Evolutionary conservation across 2,329 filamentous ascomycete species (phyloP).

Genomic region (Bertia moriformis): DNA sequence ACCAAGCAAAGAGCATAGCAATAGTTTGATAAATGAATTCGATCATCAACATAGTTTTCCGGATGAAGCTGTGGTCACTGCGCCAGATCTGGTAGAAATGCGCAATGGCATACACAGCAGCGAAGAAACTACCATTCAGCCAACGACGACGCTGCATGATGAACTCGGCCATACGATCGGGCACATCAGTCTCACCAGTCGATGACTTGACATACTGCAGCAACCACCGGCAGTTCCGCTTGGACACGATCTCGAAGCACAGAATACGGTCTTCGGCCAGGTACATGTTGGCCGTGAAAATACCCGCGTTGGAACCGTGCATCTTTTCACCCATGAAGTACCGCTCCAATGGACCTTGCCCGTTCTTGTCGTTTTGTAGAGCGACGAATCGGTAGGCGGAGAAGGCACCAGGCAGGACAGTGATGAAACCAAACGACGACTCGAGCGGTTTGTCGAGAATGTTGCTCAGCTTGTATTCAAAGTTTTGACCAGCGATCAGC

Average conservation of each 20-base stretch:
- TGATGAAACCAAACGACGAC: constrained; percentile 94
- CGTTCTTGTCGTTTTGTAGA: constrained; percentile 90
- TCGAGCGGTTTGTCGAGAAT: constrained; percentile 96
- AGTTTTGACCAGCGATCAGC: constrained; percentile 89
- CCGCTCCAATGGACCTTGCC: constrained; percentile 81
- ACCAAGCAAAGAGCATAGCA: constrained; percentile 98
- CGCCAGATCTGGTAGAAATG: constrained; percentile 96
- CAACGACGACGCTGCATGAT: constrained; percentile 91
- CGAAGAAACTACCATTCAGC: constrained; percentile 97
- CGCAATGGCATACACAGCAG: constrained; percentile 82
- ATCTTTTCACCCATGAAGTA: constrained; percentile 97
- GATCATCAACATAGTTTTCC: constrained; percentile 79
- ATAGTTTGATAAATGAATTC: constrained; percentile 90
- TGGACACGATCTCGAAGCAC: constrained; percentile 94
- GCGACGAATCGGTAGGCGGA: constrained; percentile 95
- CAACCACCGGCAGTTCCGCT: constrained; percentile 94
- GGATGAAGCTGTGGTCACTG: constrained; percentile 72
- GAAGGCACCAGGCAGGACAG: constrained; percentile 89
- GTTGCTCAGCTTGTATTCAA: constrained; percentile 99
- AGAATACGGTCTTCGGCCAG: constrained; percentile 96
- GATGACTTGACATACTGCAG: constrained; percentile 97
- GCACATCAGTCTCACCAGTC: constrained; percentile 91
- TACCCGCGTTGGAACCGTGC: constrained; percentile 73
- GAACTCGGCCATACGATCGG: constrained; percentile 83
- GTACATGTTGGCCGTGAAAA: constrained; percentile 99